These are phyloP conservation scores for Cicer pinnatifidum DNA, from an alignment of 306 rosid species.

Conservation along the genomic window DNA sequence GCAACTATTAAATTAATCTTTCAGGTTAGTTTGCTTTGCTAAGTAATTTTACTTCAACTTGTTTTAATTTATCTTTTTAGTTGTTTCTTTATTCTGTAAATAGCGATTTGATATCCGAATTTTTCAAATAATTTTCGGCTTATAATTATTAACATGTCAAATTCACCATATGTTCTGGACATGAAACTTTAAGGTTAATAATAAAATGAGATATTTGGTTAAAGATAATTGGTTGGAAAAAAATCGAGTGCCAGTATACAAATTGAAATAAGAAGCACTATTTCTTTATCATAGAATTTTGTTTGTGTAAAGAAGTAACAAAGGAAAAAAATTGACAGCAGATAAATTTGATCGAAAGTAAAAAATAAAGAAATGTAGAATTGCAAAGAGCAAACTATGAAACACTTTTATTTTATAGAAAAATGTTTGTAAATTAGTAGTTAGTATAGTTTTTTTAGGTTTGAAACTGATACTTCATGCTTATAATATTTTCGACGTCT, in stretches of 20 bases:
- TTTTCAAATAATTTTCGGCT: not conserved
- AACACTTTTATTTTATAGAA: too few relatives aligned
- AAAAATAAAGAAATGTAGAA: too few relatives aligned
- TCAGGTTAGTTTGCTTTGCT: not conserved
- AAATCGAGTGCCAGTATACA: not conserved
- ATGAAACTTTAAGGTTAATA: not conserved
- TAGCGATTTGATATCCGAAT: not conserved
- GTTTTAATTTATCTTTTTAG: not conserved
- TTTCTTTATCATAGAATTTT: not conserved
- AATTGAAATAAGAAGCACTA: not conserved
- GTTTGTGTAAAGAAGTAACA: not conserved
- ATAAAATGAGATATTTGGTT: not conserved
- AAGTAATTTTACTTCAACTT: constrained; percentile 1
- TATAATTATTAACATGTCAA: not conserved
- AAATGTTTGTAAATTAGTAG: too few relatives aligned
- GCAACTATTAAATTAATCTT: not conserved
- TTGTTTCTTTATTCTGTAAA: not conserved
- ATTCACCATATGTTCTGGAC: not conserved
- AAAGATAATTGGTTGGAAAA: not conserved
- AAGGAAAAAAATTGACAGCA: not conserved
- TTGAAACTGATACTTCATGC: too few relatives aligned
- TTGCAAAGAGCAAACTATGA: too few relatives aligned
- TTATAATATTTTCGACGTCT: too few relatives aligned
- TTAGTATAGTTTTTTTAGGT: too few relatives aligned
- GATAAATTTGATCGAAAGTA: not conserved